A percentile compares a stretch with the other conserved stretches of the same genome.
phyloP scores from a whole-genome alignment of 129 eudicot species.

The Rutidosis leptorrhynchoides region DNA sequence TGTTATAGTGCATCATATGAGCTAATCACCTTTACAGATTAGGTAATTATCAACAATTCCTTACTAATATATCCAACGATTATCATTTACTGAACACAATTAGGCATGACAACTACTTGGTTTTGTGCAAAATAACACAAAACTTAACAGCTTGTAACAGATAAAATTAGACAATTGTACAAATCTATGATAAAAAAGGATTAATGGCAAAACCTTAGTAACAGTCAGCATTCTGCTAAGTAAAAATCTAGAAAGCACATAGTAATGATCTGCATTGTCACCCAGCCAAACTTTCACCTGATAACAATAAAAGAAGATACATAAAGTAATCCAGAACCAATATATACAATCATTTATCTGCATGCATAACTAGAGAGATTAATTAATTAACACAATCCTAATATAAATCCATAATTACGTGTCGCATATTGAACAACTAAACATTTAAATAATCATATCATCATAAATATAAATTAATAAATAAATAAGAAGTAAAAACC shows the following conservation, averaged over 20 bases:
- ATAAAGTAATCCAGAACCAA: background rate
- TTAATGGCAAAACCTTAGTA: conserved; percentile 58
- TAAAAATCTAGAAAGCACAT: conserved; percentile 91
- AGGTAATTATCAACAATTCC: conserved; percentile 1
- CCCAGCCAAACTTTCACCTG: conserved; percentile 99
- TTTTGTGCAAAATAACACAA: background rate
- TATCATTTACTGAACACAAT: conserved; percentile 18
- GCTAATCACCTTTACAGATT: conserved; percentile 16
- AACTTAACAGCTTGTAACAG: conserved; percentile 6
- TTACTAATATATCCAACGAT: background rate
- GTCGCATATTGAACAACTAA: background rate
- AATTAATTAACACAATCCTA: background rate
- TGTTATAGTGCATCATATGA: conserved; percentile 3
- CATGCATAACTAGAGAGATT: background rate
- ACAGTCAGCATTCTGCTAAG: conserved; percentile 98
- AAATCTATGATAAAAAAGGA: conserved; percentile 2
- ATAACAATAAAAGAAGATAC: background rate
- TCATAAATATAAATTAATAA: background rate
- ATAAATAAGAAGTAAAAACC: conserved; percentile 32
- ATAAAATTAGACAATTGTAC: conserved; percentile 4
- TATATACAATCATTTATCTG: background rate
- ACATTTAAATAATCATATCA: background rate
- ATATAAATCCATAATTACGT: background rate
- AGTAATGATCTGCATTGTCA: conserved; percentile 97
- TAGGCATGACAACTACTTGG: conserved; percentile 1